Evolutionary conservation across 257 asterid genomes (phyloP), one percentile per base, ranked within the genome.

Genomic region (Primulina tabacum): DNA sequence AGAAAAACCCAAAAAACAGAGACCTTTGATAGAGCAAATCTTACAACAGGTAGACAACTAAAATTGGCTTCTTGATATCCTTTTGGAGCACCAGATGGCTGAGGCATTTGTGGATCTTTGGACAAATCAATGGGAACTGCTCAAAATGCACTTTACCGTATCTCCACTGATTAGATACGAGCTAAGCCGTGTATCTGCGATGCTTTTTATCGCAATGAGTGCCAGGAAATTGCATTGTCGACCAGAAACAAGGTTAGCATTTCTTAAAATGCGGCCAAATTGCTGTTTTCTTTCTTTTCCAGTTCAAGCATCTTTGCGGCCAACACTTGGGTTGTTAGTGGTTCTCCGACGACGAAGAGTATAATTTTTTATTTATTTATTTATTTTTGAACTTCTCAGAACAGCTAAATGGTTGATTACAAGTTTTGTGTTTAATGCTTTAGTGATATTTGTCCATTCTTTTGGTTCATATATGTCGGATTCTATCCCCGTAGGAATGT

Each of bases 161-260:
- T 90, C 98, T 64, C 95, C 96, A 11, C 86, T 90, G 92, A 75
- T 93, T 66, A 84, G 97, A 68, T 92, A 88, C 5, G 96, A 90
- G 76, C 85, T 92, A 8, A 92, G 98, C 64, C 91, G 97, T 17
- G 90, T 90, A 32, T 86, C 98, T 33, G 96, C 96, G n/a, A 77
- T 77, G 81, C 60, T 90, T 65, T 86, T 90, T 64, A 73, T 86
- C 18, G 97, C 96, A 24, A 83, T 90, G 80, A 97, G 98, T 9
- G 84, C 87, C 14, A 73, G 96, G 72, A 90, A 86, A 56, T 73
- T 92, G 79, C 98, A 90, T 32, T 93, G 98, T 34, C 84, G 83
- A 26, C 73, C 89, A 34, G 96, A 88, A 71, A 70, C 86, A 40
- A 88, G 98, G 81, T 59, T 79, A 50, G 68, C 78, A 67, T 69